Base-by-base conservation (phyloP, 1,284 basidiomycete species). In the Kwoniella shivajii region DNA sequence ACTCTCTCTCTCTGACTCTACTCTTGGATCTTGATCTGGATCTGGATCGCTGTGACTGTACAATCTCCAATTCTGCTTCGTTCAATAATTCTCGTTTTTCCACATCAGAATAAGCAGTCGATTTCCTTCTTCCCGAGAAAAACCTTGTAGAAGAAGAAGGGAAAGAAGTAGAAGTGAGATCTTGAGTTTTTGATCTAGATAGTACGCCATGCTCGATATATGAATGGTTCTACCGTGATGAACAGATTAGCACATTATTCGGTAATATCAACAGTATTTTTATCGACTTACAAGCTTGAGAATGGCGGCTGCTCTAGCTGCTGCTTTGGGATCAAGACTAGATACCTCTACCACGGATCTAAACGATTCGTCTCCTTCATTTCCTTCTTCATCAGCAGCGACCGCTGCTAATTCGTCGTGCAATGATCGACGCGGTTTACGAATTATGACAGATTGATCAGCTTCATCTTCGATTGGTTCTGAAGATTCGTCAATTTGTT, bases 301-400 rank as follows among this genome's bases (percentile, higher is more conserved):
- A 60, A 94, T 92, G 0, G 91, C 92, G 20, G 89, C 90, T n/a
- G 90, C 91, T 45, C 89, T 80, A 6, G 91, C 91, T 44, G 91
- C 92, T 11, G 88, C 89, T 57, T 82, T 81, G 0, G 91, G 89
- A 72, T 93, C 88, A 13, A 84, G 82, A 54, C 88, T 90, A 1
- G 86, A 86, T 60, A 94, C 88, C 77, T 90, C 88, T 61, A 94
- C 80, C 9, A 85, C 78, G 7, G 78, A 74, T 18, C 59, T 64
- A 42, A 59, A 58, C 48, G 61, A 61, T 10, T 65, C 67, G 38
- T 75, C 67, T 14, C 57, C 64, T 16, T 60, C 65, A 20, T 63
- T 64, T 18, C 44, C 38, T 1, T 46, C 55, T 27, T 48, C 51
- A 3, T 43, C 49, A 22, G 51, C 45, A 20, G 51, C 58, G 16